These are phyloP conservation scores for Talaromyces adpressus DNA, from an alignment of 495 filamentous ascomycete species.

Conservation along the genomic window DNA sequence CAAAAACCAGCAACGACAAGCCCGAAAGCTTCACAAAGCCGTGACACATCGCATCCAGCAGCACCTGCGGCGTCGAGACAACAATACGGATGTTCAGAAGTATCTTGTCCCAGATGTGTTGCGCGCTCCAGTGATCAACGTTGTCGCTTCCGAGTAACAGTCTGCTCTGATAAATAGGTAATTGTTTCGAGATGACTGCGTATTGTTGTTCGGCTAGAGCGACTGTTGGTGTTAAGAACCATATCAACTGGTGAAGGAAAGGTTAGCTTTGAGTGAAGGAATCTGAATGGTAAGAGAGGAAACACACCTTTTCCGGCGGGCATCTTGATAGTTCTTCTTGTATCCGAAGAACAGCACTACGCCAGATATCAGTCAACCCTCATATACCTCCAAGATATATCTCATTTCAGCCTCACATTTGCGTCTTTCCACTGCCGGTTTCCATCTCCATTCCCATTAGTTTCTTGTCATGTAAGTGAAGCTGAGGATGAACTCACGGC, in stretches of 20 bases:
- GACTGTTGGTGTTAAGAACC: constrained; percentile 82
- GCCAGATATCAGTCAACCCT: not conserved
- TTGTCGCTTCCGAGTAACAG: constrained; percentile 62
- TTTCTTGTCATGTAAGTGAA: not conserved
- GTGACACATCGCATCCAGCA: constrained; percentile 73
- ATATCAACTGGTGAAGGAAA: constrained; percentile 52
- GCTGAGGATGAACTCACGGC: constrained; percentile 44
- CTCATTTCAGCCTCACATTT: constrained; percentile 54
- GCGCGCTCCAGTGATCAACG: constrained; percentile 68
- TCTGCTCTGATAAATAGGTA: constrained; percentile 55
- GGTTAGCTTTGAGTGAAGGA: not conserved
- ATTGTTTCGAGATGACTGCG: constrained; percentile 50
- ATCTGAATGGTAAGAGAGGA: not conserved
- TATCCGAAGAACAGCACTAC: constrained; percentile 73
- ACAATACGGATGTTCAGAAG: constrained; percentile 63
- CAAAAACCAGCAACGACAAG: constrained; percentile 72
- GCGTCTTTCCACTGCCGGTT: constrained; percentile 88
- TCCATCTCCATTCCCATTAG: constrained; percentile 59
- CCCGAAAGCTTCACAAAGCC: constrained; percentile 65
- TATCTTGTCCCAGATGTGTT: constrained; percentile 64
- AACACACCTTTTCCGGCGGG: constrained; percentile 50
- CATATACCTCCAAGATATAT: not conserved
- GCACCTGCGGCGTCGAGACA: constrained; percentile 69
- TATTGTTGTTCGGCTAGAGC: constrained; percentile 68
- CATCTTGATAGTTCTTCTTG: constrained; percentile 62